Conservation (phyloP, 2,329 filamentous ascomycete species). For the Penicillium polonicum region DNA sequence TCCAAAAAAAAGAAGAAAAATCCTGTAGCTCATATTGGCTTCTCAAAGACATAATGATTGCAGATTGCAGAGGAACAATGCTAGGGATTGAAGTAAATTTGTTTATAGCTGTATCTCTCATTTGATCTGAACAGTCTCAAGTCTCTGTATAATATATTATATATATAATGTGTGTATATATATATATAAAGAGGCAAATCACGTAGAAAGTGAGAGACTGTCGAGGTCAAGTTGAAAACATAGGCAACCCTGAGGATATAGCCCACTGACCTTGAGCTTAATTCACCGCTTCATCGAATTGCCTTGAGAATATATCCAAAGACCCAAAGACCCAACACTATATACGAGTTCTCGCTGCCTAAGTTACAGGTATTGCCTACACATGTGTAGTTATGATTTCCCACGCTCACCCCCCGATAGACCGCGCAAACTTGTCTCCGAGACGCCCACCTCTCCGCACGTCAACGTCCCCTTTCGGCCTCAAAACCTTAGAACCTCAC, state of each 20-base stretch:
- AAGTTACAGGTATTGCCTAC: not conserved
- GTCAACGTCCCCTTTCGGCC: constrained; percentile 1
- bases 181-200: not conserved
- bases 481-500: not conserved
- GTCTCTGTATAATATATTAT: not conserved
- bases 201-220: not conserved
- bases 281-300: not conserved
- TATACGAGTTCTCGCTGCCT: not conserved
- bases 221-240: not conserved
- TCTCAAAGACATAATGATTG: not conserved
- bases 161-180: too few species aligned
- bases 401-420: not conserved
- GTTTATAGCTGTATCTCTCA: not conserved
- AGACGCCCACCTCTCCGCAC: constrained; percentile 6
- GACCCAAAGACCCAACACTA: not conserved
- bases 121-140: not conserved
- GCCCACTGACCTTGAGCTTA: not conserved
- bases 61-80: not conserved
- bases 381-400: not conserved
- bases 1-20: not conserved
- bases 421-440: constrained; percentile 11
- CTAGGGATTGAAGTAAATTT: not conserved
- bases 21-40: not conserved
- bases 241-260: not conserved
- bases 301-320: not conserved